These are phyloP conservation scores for Pulveroboletus frians DNA, from an alignment of 768 basidiomycete genomes.

Conservation along the genomic window DNA sequence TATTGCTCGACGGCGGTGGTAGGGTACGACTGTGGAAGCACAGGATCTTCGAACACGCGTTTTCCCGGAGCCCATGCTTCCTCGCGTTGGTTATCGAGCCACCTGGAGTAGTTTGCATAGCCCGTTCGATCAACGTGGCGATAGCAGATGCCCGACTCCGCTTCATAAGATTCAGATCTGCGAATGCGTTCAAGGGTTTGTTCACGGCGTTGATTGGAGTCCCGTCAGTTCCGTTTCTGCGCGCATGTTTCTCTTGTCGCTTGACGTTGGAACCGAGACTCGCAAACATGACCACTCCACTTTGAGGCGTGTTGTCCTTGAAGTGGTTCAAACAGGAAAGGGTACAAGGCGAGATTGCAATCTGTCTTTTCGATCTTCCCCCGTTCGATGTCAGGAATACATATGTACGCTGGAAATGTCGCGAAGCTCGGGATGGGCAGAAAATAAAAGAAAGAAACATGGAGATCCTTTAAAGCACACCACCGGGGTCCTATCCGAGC, in stretches of 20 bases:
- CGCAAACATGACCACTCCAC: conserved; percentile 44
- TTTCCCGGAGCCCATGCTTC: conserved; percentile 13
- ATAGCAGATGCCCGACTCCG: conserved; percentile 25
- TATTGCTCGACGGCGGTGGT: conserved; percentile 5
- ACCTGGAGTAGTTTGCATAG: conserved; percentile 23
- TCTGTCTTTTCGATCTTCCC: background rate
- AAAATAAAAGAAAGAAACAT: background rate
- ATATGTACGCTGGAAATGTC: background rate
- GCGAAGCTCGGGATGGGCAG: background rate
- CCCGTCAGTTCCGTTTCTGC: conserved; percentile 35
- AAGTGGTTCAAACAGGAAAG: no score
- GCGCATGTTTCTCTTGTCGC: conserved; percentile 60
- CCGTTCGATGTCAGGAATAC: background rate
- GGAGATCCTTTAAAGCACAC: background rate
- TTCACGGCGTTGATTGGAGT: background rate
- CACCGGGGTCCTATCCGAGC: conserved; percentile 32
- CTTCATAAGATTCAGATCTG: conserved; percentile 26
- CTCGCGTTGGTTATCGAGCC: conserved; percentile 27
- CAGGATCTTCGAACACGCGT: conserved; percentile 20
- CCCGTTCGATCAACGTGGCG: conserved; percentile 24
- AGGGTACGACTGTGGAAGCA: conserved; percentile 13
- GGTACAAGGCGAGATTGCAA: background rate
- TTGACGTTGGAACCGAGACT: conserved; percentile 61
- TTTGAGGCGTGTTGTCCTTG: conserved; percentile 28
- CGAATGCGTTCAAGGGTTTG: conserved; percentile 3